Evolutionary conservation across 352 stramenopile genomes (phyloP).

Genomic region (Hyaloperonospora brassicae): DNA sequence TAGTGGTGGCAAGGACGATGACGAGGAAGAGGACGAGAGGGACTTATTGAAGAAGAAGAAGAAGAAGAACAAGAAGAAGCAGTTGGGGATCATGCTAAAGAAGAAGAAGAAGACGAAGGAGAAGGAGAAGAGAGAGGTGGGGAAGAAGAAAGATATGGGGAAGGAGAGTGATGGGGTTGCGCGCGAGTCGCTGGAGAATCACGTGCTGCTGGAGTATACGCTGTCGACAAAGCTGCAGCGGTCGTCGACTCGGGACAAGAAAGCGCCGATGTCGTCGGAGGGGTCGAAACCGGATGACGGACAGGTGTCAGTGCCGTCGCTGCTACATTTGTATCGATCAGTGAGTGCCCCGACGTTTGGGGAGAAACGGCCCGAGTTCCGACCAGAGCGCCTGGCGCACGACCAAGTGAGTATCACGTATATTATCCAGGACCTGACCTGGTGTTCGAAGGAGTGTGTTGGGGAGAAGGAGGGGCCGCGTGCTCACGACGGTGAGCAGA

Average conservation of each 20-base stretch:
- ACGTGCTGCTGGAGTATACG: conserved; percentile 57
- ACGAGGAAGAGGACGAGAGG: background rate
- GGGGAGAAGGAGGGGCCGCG: background rate
- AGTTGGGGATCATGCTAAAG: conserved; percentile 10
- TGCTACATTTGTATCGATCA: conserved; percentile 55
- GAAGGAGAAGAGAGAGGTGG: background rate
- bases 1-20: background rate
- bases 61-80: conserved; percentile 3
- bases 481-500: conserved; percentile 9
- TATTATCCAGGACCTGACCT: conserved; percentile 47
- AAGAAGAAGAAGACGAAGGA: conserved; percentile 7
- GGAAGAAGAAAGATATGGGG: too few relatives aligned
- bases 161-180: too few relatives aligned
- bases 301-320: conserved; percentile 34
- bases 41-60: conserved; percentile 14
- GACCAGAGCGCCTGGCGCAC: conserved; percentile 24
- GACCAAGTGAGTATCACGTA: conserved; percentile 62
- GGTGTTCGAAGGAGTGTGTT: background rate
- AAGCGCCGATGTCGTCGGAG: background rate
- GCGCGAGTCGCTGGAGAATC: conserved; percentile 29
- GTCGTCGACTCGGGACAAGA: conserved; percentile 43
- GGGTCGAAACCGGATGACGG: background rate
- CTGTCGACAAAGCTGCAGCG: conserved; percentile 51
- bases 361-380: conserved; percentile 33
- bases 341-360: conserved; percentile 33